Evolutionary conservation across 2,329 filamentous ascomycete species (phyloP), one percentile per base, ranked within the genome.

Genomic region (Cladorrhinum sp.): DNA sequence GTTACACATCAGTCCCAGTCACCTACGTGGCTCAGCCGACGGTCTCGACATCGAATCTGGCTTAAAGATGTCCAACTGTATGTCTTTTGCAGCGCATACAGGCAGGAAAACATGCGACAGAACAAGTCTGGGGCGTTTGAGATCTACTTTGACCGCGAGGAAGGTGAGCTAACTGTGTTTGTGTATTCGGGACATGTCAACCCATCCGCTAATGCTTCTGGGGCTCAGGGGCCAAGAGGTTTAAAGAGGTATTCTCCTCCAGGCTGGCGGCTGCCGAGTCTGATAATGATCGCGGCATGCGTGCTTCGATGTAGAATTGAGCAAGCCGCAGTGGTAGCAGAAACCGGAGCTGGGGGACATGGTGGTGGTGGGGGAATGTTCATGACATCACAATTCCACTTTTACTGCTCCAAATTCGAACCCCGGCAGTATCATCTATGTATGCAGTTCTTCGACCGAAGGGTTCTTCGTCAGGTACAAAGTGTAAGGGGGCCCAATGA

Each of bases 51-150:
- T 59, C 75, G 78, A 23, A 72, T 87, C 61, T 80, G 78, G 73
- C 72, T 87, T 1, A 77, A 76, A 33, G 80, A 85, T 62, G 70
- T 87, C 16, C 78, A 84, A 60, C 77, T 83, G 0, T 86, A 86
- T 68, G 80, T 86, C 7, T 87, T 87, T 69, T 84, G 80, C 66
- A 73, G 79, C n/a, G 72, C 76, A 1, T 87, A 87, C 65, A 76
- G 77, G 7, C 79, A 83, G 62, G 76, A 79, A 58, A 75, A 76
- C 52, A 81, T 84, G 72, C 79, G 83, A 3, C 78, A 77, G 55
- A 80, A 78, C 51, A 75, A 73, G 50, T 67, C 72, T 1, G 79
- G 79, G 5, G 76, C 77, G 0, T 85, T 84, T 61, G 79, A 85
- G 69, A 76, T 85, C 10, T 67, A 75, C 24, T 85, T 85, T 67